Base-by-base conservation (phyloP, 2,329 filamentous ascomycete genomes). In the Pseudogymnoascus destructans region DNA sequence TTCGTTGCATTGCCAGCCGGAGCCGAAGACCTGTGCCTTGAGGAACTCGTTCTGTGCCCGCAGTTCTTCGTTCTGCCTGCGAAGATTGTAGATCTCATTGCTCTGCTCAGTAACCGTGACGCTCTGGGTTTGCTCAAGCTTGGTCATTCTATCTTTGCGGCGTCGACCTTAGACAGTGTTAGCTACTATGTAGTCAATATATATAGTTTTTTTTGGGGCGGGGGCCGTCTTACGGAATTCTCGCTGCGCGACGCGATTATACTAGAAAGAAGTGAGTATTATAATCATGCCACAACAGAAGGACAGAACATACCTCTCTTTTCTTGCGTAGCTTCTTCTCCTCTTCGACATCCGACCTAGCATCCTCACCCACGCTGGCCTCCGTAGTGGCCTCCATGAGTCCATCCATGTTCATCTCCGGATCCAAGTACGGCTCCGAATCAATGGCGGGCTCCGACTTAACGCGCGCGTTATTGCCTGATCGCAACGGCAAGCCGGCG, bases 61-160 rank as follows among this genome's bases (percentile, higher is more conserved):
- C 17, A 74, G 68, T 42, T 72, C 70, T 5, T 70, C 67, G 46
- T 73, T 73, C 55, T 73, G 70, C 54, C 67, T 70, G 55, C 71
- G 67, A 52, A 74, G 66, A 5, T 69, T 68, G 57, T 73, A 70
- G 40, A 74, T 70, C 63, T 73, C 71, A 62, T 73, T 71, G 8
- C 69, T 67, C 61, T 73, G 71, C 56, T 71, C 68, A 13, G 63
- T 66, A 49, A 63, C 71, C 58, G 72, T 68, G 59, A 73, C 71
- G 57, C 69, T 70, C 58, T 74, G 72, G 33, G 72, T 69, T 49
- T 70, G 69, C 62, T 74, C 73, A 27, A 74, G 69, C 42, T 70
- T 73, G 63, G 70, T 73, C 52, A 74, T 66, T 60, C 73, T 72
- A 61, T 74, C 72, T 64, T 74, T 74, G 57, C 73, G 69, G 60